These are phyloP conservation scores for Boletus sp. DNA, from an alignment of 768 basidiomycete species.

Conservation along the genomic window DNA sequence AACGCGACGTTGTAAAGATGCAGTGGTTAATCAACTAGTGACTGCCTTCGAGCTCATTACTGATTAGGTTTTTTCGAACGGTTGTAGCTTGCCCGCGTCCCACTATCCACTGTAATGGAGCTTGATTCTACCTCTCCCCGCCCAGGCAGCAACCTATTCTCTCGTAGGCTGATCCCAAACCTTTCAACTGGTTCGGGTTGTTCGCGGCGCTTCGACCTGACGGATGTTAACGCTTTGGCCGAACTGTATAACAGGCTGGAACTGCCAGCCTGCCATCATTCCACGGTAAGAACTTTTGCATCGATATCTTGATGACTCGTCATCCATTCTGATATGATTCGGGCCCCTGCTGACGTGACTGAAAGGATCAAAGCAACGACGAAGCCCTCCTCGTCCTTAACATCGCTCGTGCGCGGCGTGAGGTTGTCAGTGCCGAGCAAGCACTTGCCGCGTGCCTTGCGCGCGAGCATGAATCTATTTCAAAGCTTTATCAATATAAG, in stretches of 20 bases:
- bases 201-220: background rate
- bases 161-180: background rate
- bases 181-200: background rate
- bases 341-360: background rate
- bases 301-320: too few relatives aligned
- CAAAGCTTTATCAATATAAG: background rate
- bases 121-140: background rate
- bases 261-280: background rate
- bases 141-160: background rate
- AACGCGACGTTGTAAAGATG: too few relatives aligned
- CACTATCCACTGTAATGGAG: too few relatives aligned
- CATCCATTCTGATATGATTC: background rate
- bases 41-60: too few relatives aligned
- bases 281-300: background rate
- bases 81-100: too few relatives aligned
- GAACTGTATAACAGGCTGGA: background rate
- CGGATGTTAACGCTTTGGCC: background rate
- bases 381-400: background rate
- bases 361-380: background rate
- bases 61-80: too few relatives aligned
- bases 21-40: too few relatives aligned
- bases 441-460: background rate
- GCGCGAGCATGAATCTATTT: background rate
- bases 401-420: background rate
- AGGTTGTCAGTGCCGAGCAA: background rate